Evolutionary conservation across 2,329 filamentous ascomycete species (phyloP).

Genomic region (Kalaharituber pfeilii): DNA sequence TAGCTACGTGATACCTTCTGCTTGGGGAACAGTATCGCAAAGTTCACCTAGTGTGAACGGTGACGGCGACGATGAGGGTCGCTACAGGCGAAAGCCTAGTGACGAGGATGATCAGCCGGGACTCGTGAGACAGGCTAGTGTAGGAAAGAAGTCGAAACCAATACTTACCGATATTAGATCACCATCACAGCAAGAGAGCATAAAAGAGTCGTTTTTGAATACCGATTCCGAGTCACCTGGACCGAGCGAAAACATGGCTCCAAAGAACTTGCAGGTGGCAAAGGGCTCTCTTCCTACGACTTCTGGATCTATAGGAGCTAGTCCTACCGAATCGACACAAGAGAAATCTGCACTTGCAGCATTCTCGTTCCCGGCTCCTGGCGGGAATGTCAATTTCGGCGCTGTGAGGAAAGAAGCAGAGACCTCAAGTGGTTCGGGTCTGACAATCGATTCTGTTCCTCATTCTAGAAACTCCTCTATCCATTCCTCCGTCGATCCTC

Average conservation of each 20-base stretch:
- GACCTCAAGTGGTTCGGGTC: conserved; percentile 4
- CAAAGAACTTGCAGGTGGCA: too few relatives aligned
- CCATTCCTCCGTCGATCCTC: conserved; percentile 3
- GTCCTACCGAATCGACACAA: background rate
- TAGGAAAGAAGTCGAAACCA: conserved; percentile 43
- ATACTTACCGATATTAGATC: conserved; percentile 34
- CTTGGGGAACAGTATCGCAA: conserved; percentile 40
- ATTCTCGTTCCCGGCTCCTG: background rate
- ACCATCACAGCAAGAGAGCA: conserved; percentile 21
- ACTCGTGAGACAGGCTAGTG: conserved; percentile 43
- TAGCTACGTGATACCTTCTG: conserved; percentile 53
- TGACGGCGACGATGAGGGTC: conserved; percentile 27
- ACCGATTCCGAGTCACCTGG: too few relatives aligned
- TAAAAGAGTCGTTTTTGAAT: conserved; percentile 8
- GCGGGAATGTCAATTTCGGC: conserved; percentile 3
- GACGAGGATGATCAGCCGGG: conserved; percentile 19
- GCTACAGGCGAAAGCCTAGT: background rate
- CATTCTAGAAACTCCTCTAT: background rate
- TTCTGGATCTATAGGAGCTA: background rate
- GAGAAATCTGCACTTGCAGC: background rate
- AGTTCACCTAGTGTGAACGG: conserved; percentile 30
- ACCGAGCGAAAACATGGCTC: background rate
- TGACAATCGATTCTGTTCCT: conserved; percentile 4
- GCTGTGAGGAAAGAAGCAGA: conserved; percentile 6
- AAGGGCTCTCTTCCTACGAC: background rate